Percentiles rank a stretch among this genome's conserved stretches.
phyloP scores from a whole-genome alignment of 2,329 filamentous ascomycete genomes.

The Dryadomyces sulphureus region DNA sequence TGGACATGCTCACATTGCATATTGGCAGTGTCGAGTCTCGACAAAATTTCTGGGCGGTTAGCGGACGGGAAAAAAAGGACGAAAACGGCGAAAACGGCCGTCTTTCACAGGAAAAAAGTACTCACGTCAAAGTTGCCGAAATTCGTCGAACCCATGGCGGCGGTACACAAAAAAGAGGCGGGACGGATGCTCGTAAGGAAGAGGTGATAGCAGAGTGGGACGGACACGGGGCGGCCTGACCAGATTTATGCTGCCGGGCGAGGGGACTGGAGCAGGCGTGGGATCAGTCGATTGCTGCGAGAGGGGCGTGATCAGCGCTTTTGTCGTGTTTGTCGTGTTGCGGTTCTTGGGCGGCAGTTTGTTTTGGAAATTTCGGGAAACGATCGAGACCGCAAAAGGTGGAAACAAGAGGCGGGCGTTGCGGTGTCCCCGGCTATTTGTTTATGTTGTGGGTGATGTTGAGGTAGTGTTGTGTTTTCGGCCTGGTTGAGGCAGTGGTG shows the following conservation, averaged over 20 bases:
- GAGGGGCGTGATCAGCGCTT: not conserved
- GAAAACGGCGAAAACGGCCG: not conserved
- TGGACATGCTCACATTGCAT: constrained; percentile 59
- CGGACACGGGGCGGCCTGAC: not conserved
- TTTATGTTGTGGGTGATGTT: too few relatives aligned
- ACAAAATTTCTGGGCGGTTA: constrained; percentile 52
- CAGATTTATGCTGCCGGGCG: not conserved
- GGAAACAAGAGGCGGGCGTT: too few relatives aligned
- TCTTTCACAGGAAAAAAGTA: not conserved
- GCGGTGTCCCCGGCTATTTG: too few relatives aligned
- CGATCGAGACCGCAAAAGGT: too few relatives aligned
- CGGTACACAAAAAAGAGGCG: constrained; percentile 1
- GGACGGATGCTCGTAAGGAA: not conserved
- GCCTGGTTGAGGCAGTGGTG: too few relatives aligned
- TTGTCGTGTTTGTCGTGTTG: too few relatives aligned
- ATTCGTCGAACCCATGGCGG: constrained; percentile 41
- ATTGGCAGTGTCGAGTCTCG: constrained; percentile 69
- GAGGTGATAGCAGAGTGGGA: not conserved
- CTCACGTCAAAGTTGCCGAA: constrained; percentile 48
- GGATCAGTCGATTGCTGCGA: not conserved
- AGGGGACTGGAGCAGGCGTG: not conserved
- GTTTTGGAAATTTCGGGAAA: too few relatives aligned
- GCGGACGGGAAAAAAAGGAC: not conserved
- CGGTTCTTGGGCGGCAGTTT: too few relatives aligned
- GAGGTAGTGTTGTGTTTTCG: too few relatives aligned